These are phyloP conservation scores for Fusarium tuaranense DNA, from an alignment of 2,329 filamentous ascomycete genomes.

Conservation along the genomic window DNA sequence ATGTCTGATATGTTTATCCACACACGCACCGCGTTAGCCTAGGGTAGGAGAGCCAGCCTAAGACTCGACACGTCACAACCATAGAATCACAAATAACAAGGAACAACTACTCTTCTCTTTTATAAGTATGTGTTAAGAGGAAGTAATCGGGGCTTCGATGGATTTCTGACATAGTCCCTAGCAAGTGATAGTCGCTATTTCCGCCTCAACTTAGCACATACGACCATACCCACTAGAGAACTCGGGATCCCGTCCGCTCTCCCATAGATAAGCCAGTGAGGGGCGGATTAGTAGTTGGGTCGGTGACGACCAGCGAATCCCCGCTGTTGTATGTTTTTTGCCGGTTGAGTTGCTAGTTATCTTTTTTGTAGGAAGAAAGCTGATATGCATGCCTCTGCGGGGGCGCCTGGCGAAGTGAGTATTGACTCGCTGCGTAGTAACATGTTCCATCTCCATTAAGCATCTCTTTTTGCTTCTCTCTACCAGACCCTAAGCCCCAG, in stretches of 20 bases:
- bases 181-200: too few relatives aligned
- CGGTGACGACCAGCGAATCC: neutral
- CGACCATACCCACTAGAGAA: too few relatives aligned
- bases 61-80: neutral
- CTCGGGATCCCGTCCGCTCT: neutral
- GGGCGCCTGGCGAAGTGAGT: too few relatives aligned
- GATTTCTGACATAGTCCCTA: fast-evolving
- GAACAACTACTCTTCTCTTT: neutral
- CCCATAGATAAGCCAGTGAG: neutral
- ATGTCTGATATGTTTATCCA: too few relatives aligned
- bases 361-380: neutral
- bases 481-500: fast-evolving
- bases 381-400: too few relatives aligned
- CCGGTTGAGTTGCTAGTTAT: neutral
- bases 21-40: neutral
- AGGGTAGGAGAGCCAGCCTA: neutral
- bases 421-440: fast-evolving
- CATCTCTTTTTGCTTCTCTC: neutral
- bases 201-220: too few relatives aligned
- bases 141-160: neutral
- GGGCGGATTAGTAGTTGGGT: neutral
- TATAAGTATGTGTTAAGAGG: neutral
- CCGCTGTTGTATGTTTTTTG: neutral
- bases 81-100: neutral
- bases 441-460: neutral